These are phyloP conservation scores for Coelastrella sp. DNA, from an alignment of 139 green algal species.

Conservation along the genomic window DNA sequence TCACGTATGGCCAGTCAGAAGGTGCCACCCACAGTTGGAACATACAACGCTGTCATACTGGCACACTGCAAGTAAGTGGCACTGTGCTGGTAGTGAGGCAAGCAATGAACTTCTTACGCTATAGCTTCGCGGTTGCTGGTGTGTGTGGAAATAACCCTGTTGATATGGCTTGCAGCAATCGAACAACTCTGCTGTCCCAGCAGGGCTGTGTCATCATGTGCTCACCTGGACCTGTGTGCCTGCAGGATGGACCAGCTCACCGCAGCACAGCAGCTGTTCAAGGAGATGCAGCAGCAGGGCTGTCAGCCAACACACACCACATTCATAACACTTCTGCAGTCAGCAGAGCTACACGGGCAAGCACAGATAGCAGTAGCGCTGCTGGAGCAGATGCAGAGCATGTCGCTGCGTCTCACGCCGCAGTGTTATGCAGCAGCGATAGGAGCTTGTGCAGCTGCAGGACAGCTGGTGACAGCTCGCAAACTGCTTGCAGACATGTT, in stretches of 20 bases:
- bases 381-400: conserved; percentile 79
- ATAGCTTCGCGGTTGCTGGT: too few relatives aligned
- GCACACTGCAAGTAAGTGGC: conserved; percentile 58
- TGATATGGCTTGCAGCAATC: neutral
- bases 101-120: too few relatives aligned
- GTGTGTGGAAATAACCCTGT: too few relatives aligned
- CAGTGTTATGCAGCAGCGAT: conserved; percentile 51
- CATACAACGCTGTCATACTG: conserved; percentile 76
- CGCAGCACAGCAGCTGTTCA: conserved; percentile 9
- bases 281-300: conserved; percentile 32
- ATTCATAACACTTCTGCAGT: conserved; percentile 46
- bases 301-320: conserved; percentile 45
- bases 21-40: conserved; percentile 69
- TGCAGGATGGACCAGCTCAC: conserved; percentile 35
- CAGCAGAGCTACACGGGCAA: conserved; percentile 14
- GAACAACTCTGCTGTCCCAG: conserved; percentile 1
- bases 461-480: conserved; percentile 24
- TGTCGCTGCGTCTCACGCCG: conserved; percentile 31
- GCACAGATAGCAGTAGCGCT: conserved; percentile 77
- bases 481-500: conserved; percentile 36
- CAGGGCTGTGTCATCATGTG: too few relatives aligned
- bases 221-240: too few relatives aligned
- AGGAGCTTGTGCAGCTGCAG: conserved; percentile 43
- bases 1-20: conserved; percentile 60
- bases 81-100: neutral